These are phyloP conservation scores for Dryas drummondii DNA, from an alignment of 306 rosid species.

Conservation along the genomic window DNA sequence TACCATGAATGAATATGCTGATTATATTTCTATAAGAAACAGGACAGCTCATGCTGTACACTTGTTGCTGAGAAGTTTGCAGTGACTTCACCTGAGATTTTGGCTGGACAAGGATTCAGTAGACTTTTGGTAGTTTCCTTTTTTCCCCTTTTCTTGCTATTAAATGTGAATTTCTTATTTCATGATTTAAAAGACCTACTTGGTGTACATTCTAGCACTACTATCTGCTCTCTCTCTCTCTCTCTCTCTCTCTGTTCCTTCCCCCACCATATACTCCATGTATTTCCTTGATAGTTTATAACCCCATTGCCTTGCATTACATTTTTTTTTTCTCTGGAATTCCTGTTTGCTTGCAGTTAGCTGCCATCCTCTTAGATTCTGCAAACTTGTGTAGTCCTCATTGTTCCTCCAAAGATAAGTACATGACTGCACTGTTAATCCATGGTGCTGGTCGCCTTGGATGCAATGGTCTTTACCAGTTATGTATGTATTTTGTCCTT, in stretches of 20 bases:
- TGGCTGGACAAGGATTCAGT: slow-evolving; percentile 71
- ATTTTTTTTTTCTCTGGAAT: not conserved
- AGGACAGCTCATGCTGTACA: slow-evolving; percentile 75
- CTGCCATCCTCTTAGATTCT: slow-evolving; percentile 75
- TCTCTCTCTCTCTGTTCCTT: not conserved
- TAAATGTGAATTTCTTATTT: not conserved
- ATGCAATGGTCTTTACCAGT: slow-evolving; percentile 67
- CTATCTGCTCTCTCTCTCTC: not conserved
- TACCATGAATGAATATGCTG: slow-evolving; percentile 2
- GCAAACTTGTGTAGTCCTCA: slow-evolving; percentile 47
- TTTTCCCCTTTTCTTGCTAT: not conserved
- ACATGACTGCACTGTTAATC: slow-evolving; percentile 73
- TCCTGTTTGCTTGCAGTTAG: slow-evolving; percentile 50
- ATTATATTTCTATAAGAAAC: slow-evolving; percentile 23
- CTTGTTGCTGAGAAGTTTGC: slow-evolving; percentile 67
- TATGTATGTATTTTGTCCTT: slow-evolving; percentile 44
- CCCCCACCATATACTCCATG: not conserved
- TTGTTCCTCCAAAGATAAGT: slow-evolving; percentile 72
- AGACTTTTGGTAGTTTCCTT: slow-evolving; percentile 59
- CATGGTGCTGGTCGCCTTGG: slow-evolving; percentile 89
- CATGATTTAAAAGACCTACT: not conserved
- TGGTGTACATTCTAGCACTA: not conserved
- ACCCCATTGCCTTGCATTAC: not conserved
- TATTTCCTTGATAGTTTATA: not conserved
- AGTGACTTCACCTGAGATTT: slow-evolving; percentile 53